Evolutionary conservation across 352 stramenopile species (phyloP).

Genomic region (Phytophthora citrophthora): DNA sequence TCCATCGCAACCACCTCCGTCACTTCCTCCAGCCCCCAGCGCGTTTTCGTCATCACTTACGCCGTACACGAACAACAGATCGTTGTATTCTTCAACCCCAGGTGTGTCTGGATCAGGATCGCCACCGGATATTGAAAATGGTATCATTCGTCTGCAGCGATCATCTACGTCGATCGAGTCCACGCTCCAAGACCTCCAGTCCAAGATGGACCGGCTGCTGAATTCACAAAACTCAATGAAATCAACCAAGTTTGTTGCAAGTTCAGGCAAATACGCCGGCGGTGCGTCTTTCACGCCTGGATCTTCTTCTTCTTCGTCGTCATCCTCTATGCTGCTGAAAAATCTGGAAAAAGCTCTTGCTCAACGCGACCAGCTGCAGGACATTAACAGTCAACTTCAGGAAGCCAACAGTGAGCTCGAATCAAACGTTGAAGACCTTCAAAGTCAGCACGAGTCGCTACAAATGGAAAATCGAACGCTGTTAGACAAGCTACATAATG

Average conservation of each 20-base stretch:
- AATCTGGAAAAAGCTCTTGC: slow-evolving; percentile 75
- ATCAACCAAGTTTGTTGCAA: slow-evolving; percentile 47
- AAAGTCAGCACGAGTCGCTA: slow-evolving; percentile 64
- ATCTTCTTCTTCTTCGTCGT: slow-evolving; percentile 41
- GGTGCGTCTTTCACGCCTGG: slow-evolving; percentile 21
- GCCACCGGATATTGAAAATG: slow-evolving; percentile 60
- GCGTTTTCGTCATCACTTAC: slow-evolving; percentile 38
- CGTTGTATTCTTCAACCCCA: slow-evolving; percentile 12
- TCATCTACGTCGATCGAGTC: slow-evolving; percentile 85
- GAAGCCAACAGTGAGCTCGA: slow-evolving; percentile 60
- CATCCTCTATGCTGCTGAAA: slow-evolving; percentile 62
- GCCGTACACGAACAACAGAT: slow-evolving; percentile 28
- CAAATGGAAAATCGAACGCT: slow-evolving; percentile 74
- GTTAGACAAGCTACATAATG: slow-evolving; percentile 73
- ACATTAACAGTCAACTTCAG: slow-evolving; percentile 55
- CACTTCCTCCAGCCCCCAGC: slow-evolving; percentile 13
- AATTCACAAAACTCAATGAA: slow-evolving; percentile 64
- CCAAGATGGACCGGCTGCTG: slow-evolving; percentile 83
- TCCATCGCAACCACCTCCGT: slow-evolving; percentile 22
- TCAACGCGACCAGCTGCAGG: slow-evolving; percentile 72
- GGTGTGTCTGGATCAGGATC: slow-evolving; percentile 17
- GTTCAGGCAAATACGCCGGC: slow-evolving; percentile 31
- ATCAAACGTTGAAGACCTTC: slow-evolving; percentile 61
- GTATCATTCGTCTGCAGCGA: slow-evolving; percentile 71
- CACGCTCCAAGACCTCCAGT: slow-evolving; percentile 70